phyloP scores from a whole-genome alignment of 768 basidiomycete species.

The Rhodotorula diobovata region DNA sequence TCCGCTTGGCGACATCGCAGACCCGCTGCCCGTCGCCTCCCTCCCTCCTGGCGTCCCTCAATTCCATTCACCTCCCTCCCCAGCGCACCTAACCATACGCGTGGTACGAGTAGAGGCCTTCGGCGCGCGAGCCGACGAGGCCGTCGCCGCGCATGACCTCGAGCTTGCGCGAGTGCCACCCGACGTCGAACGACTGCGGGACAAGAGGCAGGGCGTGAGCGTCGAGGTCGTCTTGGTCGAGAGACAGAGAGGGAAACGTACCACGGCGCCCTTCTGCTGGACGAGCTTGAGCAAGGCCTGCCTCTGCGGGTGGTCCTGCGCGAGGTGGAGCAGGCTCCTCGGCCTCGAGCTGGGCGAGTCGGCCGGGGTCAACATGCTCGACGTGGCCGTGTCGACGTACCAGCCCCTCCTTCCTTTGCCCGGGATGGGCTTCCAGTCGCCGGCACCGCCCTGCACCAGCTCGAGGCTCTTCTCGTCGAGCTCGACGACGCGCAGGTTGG shows the following conservation, averaged over 20 bases:
- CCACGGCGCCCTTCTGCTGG: slow-evolving; percentile 28
- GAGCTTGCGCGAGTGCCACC: slow-evolving; percentile 97
- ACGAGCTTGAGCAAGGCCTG: slow-evolving; percentile 67
- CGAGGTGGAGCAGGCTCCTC: slow-evolving; percentile 52
- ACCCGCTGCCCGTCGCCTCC: not conserved
- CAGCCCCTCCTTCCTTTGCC: slow-evolving; percentile 92
- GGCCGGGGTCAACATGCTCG: slow-evolving; percentile 33
- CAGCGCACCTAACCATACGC: not conserved
- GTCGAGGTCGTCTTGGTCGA: not conserved
- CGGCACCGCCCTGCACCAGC: slow-evolving; percentile 70
- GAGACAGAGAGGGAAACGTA: not conserved
- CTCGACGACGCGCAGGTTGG: slow-evolving; percentile 80
- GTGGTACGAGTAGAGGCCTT: slow-evolving; percentile 68
- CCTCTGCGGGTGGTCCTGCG: slow-evolving; percentile 62
- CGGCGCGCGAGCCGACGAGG: slow-evolving; percentile 76
- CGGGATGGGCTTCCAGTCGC: slow-evolving; percentile 79
- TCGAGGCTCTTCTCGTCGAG: slow-evolving; percentile 66
- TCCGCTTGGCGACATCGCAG: too few relatives aligned
- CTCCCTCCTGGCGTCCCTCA: too few relatives aligned
- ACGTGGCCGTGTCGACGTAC: slow-evolving; percentile 54
- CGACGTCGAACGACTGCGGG: slow-evolving; percentile 82
- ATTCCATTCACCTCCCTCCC: not conserved
- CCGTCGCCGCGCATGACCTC: slow-evolving; percentile 89
- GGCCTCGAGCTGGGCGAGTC: slow-evolving; percentile 17
- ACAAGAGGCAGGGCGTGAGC: slow-evolving; percentile 49